phyloP scores from a whole-genome alignment of 768 basidiomycete genomes.

The Tricholoma furcatifolium region DNA sequence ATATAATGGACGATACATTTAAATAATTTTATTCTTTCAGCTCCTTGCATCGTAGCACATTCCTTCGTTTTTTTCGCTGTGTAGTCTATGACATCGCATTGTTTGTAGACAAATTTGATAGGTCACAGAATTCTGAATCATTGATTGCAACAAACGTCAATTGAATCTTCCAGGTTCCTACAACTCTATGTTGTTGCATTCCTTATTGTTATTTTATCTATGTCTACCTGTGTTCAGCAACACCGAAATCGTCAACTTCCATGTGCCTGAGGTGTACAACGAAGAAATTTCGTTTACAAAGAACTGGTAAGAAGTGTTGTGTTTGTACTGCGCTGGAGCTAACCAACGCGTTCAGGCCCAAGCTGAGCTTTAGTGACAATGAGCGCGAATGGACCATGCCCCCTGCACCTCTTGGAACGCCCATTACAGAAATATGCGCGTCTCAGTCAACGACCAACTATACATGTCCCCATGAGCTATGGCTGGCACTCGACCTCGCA shows the following conservation, averaged over 20 bases:
- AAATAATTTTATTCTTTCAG: too few species aligned
- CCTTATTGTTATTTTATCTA: constrained; percentile 1
- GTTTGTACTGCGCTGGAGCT: not conserved
- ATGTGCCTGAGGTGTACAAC: constrained; percentile 25
- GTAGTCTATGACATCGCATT: too few species aligned
- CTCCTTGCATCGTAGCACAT: too few species aligned
- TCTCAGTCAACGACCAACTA: constrained; percentile 9
- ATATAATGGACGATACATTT: too few species aligned
- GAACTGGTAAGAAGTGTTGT: constrained; percentile 26
- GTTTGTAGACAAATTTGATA: too few species aligned
- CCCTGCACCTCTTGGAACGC: constrained; percentile 41
- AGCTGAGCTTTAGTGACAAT: constrained; percentile 29
- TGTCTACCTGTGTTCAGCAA: constrained; percentile 39
- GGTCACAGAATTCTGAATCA: too few species aligned
- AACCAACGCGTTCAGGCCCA: constrained; percentile 32
- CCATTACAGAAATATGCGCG: constrained; percentile 36
- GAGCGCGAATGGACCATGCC: constrained; percentile 37
- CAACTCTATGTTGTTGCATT: not conserved
- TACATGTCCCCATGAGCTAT: constrained; percentile 42
- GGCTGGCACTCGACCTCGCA: constrained; percentile 48
- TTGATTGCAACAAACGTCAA: too few species aligned
- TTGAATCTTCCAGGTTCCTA: too few species aligned
- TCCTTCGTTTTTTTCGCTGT: too few species aligned
- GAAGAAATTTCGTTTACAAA: constrained; percentile 17
- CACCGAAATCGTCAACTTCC: constrained; percentile 67